Percentiles rank a stretch among this genome's conserved stretches.
Evolutionary conservation across 176 grass and related monocot genomes (phyloP).

Genomic region (Eleusine coracana): DNA sequence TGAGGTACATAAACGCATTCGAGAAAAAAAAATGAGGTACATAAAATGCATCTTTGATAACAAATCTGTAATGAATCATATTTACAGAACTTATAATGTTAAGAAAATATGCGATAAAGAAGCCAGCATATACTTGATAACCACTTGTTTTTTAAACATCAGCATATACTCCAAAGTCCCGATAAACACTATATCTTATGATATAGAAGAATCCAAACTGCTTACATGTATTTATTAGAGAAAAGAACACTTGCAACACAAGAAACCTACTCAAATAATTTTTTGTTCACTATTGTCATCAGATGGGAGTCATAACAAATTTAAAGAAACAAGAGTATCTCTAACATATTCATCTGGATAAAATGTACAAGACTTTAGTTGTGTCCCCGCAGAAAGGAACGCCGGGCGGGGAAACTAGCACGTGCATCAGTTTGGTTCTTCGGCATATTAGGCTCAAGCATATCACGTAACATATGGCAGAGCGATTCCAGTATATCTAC

Average conservation of each 20-base stretch:
- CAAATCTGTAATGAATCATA: background rate
- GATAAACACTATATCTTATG: conserved; percentile 2
- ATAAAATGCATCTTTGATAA: background rate
- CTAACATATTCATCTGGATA: background rate
- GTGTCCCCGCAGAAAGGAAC: background rate
- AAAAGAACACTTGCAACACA: background rate
- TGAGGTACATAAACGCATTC: background rate
- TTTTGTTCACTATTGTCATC: background rate
- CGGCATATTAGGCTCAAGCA: conserved; percentile 13
- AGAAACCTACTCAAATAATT: background rate
- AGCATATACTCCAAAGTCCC: background rate
- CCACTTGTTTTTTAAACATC: background rate
- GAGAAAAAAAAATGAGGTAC: background rate
- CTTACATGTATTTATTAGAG: background rate
- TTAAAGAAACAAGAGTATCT: conserved; percentile 1
- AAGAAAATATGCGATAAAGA: background rate
- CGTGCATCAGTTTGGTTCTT: background rate
- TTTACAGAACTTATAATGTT: background rate
- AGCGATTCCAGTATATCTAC: background rate
- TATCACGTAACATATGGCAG: background rate
- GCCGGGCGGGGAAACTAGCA: background rate
- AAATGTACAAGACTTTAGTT: background rate
- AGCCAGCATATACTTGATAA: no score
- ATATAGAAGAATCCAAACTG: background rate
- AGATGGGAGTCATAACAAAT: background rate